phyloP scores from a whole-genome alignment of 441 rosid genomes.

The Oxalis stricta region DNA sequence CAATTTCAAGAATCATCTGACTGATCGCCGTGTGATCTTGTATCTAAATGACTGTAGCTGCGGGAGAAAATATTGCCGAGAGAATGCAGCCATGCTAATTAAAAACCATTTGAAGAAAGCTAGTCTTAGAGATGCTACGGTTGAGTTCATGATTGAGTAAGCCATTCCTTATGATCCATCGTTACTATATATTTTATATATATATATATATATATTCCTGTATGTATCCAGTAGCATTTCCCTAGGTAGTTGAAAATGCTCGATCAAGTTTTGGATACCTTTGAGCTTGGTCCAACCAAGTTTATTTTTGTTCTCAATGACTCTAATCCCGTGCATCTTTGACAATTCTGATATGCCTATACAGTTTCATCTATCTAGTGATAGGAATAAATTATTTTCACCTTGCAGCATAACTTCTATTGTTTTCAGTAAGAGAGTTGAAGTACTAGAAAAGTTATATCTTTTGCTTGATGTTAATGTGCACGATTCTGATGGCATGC shows the following conservation, averaged over 20 bases:
- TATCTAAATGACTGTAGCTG: constrained; percentile 64
- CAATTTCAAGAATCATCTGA: constrained; percentile 51
- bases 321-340: too few relatives aligned
- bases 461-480: background rate
- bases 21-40: constrained; percentile 65
- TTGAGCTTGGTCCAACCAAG: background rate
- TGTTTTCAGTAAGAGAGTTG: background rate
- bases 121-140: constrained; percentile 58
- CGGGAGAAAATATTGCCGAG: constrained; percentile 67
- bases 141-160: constrained; percentile 65
- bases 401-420: too few relatives aligned
- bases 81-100: constrained; percentile 53
- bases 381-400: too few relatives aligned
- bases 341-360: too few relatives aligned
- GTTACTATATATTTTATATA: too few relatives aligned
- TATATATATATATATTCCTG: too few relatives aligned
- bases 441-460: background rate
- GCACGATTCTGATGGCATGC: constrained; percentile 3
- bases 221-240: too few relatives aligned
- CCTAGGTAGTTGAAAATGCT: background rate
- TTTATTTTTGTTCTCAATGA: too few relatives aligned
- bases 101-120: constrained; percentile 68
- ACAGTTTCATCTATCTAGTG: too few relatives aligned
- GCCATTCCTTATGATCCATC: constrained; percentile 9
- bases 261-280: background rate